phyloP scores from a whole-genome alignment of 2,329 filamentous ascomycete species.

The Drechmeria coniospora region DNA sequence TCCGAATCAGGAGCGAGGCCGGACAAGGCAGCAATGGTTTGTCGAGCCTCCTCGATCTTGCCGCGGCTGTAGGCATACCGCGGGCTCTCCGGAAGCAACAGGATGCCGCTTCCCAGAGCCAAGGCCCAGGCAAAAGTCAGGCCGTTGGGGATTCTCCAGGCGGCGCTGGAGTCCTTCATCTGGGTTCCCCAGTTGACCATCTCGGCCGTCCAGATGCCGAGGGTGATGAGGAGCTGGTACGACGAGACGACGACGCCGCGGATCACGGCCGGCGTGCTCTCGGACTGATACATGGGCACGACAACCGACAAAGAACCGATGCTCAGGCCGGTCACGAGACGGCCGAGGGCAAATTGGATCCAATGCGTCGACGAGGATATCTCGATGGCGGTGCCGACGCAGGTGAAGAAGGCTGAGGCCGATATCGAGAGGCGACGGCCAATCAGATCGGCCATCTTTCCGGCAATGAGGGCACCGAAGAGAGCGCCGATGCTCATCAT shows the following conservation, averaged over 20 bases:
- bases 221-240: slow-evolving; percentile 55
- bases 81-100: slow-evolving; percentile 39
- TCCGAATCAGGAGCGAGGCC: slow-evolving; percentile 23
- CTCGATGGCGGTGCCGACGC: slow-evolving; percentile 48
- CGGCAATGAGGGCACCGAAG: slow-evolving; percentile 40
- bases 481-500: slow-evolving; percentile 46
- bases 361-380: slow-evolving; percentile 39
- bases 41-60: slow-evolving; percentile 29
- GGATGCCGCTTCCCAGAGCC: slow-evolving; percentile 31
- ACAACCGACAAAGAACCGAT: slow-evolving; percentile 49
- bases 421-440: slow-evolving; percentile 48
- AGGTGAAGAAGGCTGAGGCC: slow-evolving; percentile 46
- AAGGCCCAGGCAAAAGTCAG: slow-evolving; percentile 41
- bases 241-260: slow-evolving; percentile 47
- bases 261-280: slow-evolving; percentile 48
- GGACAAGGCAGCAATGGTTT: slow-evolving; percentile 29
- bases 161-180: slow-evolving; percentile 24
- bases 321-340: slow-evolving; percentile 50
- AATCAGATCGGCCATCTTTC: slow-evolving; percentile 44
- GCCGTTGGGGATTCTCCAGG: slow-evolving; percentile 49
- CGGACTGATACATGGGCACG: slow-evolving; percentile 54
- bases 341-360: slow-evolving; percentile 50
- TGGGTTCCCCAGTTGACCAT: slow-evolving; percentile 48
- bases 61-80: slow-evolving; percentile 33
- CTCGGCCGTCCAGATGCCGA: slow-evolving; percentile 46